phyloP scores from a whole-genome alignment of 73 alveolate species.

The Tetrahymena elliotti region DNA sequence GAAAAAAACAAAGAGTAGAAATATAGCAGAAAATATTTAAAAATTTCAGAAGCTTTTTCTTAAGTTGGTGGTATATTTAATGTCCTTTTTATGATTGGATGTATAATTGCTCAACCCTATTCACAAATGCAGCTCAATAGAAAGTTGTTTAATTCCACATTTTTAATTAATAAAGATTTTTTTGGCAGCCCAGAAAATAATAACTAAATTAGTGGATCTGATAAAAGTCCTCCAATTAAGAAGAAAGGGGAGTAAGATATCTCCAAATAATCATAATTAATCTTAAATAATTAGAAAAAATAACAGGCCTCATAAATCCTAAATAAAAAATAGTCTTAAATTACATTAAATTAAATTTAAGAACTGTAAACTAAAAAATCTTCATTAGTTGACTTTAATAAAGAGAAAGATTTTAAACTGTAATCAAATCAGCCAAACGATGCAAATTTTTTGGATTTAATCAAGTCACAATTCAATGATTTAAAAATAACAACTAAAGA shows the following conservation, averaged over 20 bases:
- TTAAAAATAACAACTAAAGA: background rate
- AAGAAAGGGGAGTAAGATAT: background rate
- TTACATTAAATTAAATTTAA: background rate
- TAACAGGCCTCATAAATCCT: background rate
- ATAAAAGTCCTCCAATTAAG: background rate
- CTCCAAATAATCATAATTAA: background rate
- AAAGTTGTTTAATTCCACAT: background rate
- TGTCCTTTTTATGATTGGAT: background rate
- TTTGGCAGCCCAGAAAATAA: background rate
- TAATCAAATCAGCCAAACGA: background rate
- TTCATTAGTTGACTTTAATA: background rate
- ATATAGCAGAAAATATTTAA: background rate
- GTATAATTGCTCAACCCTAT: background rate
- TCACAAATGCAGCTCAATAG: background rate
- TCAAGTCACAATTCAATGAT: background rate
- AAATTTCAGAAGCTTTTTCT: background rate
- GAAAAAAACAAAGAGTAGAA: background rate
- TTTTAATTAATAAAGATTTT: background rate
- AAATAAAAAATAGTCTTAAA: background rate
- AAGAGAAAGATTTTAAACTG: background rate
- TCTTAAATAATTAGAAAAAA: no score
- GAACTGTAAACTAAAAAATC: background rate
- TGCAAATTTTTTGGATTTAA: background rate
- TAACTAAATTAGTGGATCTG: background rate
- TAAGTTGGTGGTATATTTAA: background rate